phyloP scores from a whole-genome alignment of 1,284 basidiomycete species.

The Ceratobasidium sp. region DNA sequence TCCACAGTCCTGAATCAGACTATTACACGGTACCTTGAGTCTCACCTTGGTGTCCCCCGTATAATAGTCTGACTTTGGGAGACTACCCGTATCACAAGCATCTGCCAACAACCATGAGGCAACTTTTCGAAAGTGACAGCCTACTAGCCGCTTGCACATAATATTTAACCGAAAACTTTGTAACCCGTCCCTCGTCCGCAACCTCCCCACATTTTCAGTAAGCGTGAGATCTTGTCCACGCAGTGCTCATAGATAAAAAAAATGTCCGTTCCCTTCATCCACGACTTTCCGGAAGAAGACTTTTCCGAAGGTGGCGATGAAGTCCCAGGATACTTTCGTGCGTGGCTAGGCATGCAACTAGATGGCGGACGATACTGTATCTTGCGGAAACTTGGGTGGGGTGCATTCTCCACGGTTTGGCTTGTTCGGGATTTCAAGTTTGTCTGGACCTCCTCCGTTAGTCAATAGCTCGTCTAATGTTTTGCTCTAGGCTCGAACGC shows the following conservation, averaged over 20 bases:
- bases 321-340: slow-evolving; percentile 12
- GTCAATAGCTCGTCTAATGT: background rate
- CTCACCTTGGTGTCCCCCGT: no score
- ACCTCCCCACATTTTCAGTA: no score
- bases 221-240: no score
- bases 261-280: background rate
- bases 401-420: slow-evolving; percentile 97
- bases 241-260: background rate
- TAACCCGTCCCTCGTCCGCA: no score
- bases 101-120: no score
- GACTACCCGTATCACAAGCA: no score
- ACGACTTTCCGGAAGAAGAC: slow-evolving; percentile 22
- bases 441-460: background rate
- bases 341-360: slow-evolving; percentile 23
- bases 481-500: background rate
- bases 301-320: background rate
- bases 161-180: no score
- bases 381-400: slow-evolving; percentile 93
- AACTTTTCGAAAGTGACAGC: no score
- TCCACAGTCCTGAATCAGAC: no score
- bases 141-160: no score
- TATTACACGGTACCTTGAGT: no score
- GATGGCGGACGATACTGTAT: slow-evolving; percentile 83
- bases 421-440: slow-evolving; percentile 86
- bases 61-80: no score